A percentile compares a stretch with the other conserved stretches of the same genome.
Evolutionary conservation across 164 flowering plant species (phyloP).

Genomic region (Berberis vulgaris): DNA sequence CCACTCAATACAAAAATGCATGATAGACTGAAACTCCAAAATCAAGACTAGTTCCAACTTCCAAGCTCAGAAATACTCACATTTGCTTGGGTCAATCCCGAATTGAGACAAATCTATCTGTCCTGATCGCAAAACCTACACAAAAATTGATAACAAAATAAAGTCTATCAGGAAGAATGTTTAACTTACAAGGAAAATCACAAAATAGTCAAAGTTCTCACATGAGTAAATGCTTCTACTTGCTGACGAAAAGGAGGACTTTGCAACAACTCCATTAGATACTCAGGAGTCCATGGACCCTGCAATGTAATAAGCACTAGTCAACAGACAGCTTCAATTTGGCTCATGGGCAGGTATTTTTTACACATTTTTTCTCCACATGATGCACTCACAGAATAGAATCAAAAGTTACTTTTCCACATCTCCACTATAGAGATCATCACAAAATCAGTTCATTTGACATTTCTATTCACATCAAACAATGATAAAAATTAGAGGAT

Average conservation of each 20-base stretch:
- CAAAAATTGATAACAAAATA: not conserved
- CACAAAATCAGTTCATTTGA: no score
- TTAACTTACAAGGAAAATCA: not conserved
- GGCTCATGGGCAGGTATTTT: no score
- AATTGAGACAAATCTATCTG: conserved; percentile 92
- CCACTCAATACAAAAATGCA: no score
- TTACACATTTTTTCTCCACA: no score
- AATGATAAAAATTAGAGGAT: no score
- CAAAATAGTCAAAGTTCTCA: conserved; percentile 22
- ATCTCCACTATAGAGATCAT: no score
- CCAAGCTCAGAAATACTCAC: conserved; percentile 35
- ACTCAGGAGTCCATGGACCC: conserved; percentile 74
- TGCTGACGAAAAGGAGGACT: conserved; percentile 96
- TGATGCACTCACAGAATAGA: no score
- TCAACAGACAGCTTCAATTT: not conserved
- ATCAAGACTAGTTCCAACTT: no score
- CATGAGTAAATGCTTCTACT: conserved; percentile 91
- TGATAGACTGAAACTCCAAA: no score
- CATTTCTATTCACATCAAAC: no score
- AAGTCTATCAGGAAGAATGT: not conserved
- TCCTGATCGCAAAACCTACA: conserved; percentile 87
- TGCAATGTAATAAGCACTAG: conserved; percentile 20
- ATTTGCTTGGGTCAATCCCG: conserved; percentile 95
- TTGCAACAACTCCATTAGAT: conserved; percentile 75
- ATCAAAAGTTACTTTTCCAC: no score